These are phyloP conservation scores for Tillandsia fasciculata DNA, from an alignment of 176 grass and related monocot species.

Conservation along the genomic window DNA sequence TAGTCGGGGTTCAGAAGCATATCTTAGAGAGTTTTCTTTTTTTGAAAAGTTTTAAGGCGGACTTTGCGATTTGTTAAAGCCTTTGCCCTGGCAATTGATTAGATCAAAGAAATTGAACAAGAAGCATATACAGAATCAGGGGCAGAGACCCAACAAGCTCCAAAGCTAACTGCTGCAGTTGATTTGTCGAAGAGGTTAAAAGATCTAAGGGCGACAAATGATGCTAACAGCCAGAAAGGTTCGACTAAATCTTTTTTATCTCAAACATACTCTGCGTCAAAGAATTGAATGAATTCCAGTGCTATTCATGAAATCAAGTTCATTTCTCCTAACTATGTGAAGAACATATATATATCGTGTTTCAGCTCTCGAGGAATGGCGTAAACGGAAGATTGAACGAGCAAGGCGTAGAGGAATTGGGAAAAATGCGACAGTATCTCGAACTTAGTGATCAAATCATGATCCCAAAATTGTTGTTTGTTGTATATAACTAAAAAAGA, in stretches of 20 bases:
- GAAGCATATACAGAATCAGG: conserved; percentile 57
- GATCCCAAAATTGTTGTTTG: no score
- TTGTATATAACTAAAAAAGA: no score
- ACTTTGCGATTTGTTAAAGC: not conserved
- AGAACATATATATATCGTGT: not conserved
- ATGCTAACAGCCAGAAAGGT: conserved; percentile 90
- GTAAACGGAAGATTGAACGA: conserved; percentile 84
- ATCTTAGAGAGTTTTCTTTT: no score
- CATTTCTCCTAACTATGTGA: no score
- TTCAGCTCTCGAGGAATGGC: conserved; percentile 88
- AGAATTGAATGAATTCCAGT: not conserved
- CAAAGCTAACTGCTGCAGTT: conserved; percentile 76
- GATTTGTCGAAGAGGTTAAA: conserved; percentile 73
- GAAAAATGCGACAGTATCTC: not conserved
- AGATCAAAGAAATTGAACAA: conserved; percentile 91
- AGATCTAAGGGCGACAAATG: conserved; percentile 63
- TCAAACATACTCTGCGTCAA: not conserved
- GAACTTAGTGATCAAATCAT: no score
- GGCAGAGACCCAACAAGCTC: conserved; percentile 35
- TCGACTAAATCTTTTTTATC: conserved; percentile 15
- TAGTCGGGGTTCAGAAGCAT: not conserved
- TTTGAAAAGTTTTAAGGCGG: no score
- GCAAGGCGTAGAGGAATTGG: conserved; percentile 70
- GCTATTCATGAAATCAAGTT: not conserved
- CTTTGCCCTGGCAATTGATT: conserved; percentile 9